phyloP scores from a whole-genome alignment of 148 eudicot species.

The Beta vulgaris region DNA sequence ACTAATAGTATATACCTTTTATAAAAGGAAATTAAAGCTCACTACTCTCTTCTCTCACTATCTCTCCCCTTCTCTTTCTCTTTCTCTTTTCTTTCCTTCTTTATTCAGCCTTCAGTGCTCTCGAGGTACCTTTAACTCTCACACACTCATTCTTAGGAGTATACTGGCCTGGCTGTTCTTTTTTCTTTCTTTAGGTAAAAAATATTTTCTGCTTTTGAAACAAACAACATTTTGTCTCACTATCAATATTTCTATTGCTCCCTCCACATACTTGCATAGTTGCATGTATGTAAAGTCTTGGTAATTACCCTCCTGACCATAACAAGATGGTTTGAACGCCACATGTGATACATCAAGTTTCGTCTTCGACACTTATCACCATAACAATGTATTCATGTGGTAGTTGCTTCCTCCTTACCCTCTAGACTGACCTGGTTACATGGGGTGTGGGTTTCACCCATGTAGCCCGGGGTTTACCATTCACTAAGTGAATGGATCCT shows the following conservation, averaged over 20 bases:
- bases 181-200: neutral
- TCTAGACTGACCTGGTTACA: too few species aligned
- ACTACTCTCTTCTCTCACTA: neutral
- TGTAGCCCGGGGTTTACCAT: too few species aligned
- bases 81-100: slow-evolving; percentile 1
- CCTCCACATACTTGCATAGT: neutral
- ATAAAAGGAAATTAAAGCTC: slow-evolving; percentile 18
- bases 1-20: neutral
- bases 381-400: too few species aligned
- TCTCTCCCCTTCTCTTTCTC: neutral
- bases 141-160: slow-evolving; percentile 9
- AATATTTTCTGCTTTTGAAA: neutral
- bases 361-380: too few species aligned
- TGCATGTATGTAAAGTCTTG: neutral
- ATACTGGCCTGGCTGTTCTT: too few species aligned
- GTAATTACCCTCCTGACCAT: too few species aligned
- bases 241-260: neutral
- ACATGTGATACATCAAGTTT: too few species aligned
- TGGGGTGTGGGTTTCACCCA: too few species aligned
- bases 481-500: too few species aligned
- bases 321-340: too few species aligned
- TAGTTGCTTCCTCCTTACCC: too few species aligned
- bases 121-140: slow-evolving; percentile 32
- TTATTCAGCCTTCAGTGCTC: slow-evolving; percentile 27
- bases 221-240: slow-evolving; percentile 2